phyloP scores from a whole-genome alignment of 148 eudicot genomes.

The Limonium bicolor region DNA sequence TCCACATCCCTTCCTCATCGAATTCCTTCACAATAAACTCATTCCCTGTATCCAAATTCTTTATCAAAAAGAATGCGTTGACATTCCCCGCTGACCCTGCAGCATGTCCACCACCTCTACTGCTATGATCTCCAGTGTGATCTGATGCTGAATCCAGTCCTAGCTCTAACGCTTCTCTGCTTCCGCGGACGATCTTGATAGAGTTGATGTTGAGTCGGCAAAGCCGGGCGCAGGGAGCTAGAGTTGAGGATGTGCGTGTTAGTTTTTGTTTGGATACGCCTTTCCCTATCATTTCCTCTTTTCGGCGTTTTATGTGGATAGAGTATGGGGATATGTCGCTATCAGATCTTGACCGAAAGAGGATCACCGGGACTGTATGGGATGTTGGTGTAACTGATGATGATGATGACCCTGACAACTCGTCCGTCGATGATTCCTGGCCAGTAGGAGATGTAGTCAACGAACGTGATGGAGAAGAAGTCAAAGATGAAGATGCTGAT shows the following conservation, averaged over 20 bases:
- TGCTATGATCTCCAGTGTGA: not conserved
- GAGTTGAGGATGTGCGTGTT: slow-evolving; percentile 53
- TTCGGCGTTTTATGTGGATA: slow-evolving; percentile 33
- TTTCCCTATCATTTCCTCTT: slow-evolving; percentile 53
- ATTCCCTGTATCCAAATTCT: slow-evolving; percentile 83
- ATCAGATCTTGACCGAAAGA: slow-evolving; percentile 73
- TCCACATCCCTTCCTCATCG: slow-evolving; percentile 85
- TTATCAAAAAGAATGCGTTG: slow-evolving; percentile 61
- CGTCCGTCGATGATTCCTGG: not conserved
- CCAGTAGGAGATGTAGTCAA: not conserved
- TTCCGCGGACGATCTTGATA: not conserved
- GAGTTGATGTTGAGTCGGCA: slow-evolving; percentile 17
- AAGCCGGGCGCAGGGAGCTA: slow-evolving; percentile 16
- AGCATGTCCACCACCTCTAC: not conserved
- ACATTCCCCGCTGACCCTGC: slow-evolving; percentile 14
- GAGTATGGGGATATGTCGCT: slow-evolving; percentile 51
- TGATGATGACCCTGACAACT: not conserved
- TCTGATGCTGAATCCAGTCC: not conserved
- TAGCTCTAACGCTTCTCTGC: not conserved
- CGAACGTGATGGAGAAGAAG: not conserved
- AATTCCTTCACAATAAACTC: slow-evolving; percentile 85
- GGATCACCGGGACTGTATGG: no score
- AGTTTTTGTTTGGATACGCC: slow-evolving; percentile 56
- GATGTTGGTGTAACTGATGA: not conserved
- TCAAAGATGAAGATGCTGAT: not conserved